Conservation (phyloP, 2,329 filamentous ascomycete genomes). For the Penicillium sp. region DNA sequence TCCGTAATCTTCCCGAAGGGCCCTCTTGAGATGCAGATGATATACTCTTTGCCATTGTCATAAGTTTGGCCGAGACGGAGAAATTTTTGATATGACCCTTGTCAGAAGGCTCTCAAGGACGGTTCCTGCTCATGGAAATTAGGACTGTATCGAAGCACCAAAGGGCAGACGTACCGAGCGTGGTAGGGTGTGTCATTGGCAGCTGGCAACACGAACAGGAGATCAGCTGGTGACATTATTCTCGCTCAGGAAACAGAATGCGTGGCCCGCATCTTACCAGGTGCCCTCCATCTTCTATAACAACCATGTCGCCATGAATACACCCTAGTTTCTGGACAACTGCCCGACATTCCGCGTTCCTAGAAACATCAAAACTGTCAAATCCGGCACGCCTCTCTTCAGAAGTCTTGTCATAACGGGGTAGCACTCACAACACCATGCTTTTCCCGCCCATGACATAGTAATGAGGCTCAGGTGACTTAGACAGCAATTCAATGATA, state of each 20-base stretch:
- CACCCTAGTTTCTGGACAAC: background rate
- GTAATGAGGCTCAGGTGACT: background rate
- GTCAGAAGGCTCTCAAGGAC: no score
- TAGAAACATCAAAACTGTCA: background rate
- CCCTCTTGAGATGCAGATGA: no score
- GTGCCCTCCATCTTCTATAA: background rate
- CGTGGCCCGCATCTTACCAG: background rate
- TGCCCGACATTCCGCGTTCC: background rate
- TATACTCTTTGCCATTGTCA: no score
- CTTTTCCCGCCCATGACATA: background rate
- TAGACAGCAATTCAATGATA: background rate
- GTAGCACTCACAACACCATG: background rate
- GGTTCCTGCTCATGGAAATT: no score
- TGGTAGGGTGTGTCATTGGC: background rate
- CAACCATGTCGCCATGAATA: background rate
- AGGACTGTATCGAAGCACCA: no score
- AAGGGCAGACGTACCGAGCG: background rate
- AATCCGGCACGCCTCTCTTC: no score
- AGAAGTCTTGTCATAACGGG: background rate
- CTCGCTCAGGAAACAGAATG: background rate
- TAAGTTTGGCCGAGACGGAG: no score
- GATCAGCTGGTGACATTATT: background rate
- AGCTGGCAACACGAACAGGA: background rate
- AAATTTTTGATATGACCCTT: no score
- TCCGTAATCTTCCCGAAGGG: no score